Evolutionary conservation across 257 asterid genomes (phyloP), one percentile per base, ranked within the genome.

Genomic region (Solanum chmielewskii): DNA sequence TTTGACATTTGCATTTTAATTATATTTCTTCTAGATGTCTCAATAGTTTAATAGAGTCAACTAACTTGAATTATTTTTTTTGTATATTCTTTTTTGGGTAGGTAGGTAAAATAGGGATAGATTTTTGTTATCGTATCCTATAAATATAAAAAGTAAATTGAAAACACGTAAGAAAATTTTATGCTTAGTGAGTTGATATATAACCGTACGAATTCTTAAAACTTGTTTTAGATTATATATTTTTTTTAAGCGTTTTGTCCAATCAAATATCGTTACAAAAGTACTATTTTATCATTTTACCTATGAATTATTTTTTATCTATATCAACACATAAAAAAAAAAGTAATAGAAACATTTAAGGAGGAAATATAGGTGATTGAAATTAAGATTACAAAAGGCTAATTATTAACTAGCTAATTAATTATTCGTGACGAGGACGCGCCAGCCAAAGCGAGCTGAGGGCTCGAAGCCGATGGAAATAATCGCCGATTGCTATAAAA

Each of bases 371-470:
- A 76, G 44, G 84, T 35, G 27, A 68, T 87, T 87, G 86, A 76
- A 78, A 73, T 73, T 37, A 74, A 75, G 71, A 81, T 86, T 86
- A 90, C 74, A 86, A 85, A 77, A 27, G 75, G 29, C 42, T 64
- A 64, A n/a, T 68, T 27, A 68, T 68, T 68, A 29, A 29, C 41
- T 68, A 29, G 23, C 39, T 64, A 80, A 52, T 35, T 60, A 73
- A 73, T 35, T 20, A 94, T 47, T 94, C 93, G 20, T 87, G 98
- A 42, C 93, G 95, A 9, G 96, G 94, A 33, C 95, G 98, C 1
- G 95, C 89, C 86, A 91, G 59, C 99, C 98, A 96, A 35, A 94
- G 95, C 29, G 98, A 88, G 92, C 98, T 96, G 90, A 96, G 97
- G 70, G 98, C 90, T 7, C 99, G 98, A 64, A 95, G 98, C 88